phyloP scores from a whole-genome alignment of 202 grass and related monocot genomes.

The Zoysia matrella region DNA sequence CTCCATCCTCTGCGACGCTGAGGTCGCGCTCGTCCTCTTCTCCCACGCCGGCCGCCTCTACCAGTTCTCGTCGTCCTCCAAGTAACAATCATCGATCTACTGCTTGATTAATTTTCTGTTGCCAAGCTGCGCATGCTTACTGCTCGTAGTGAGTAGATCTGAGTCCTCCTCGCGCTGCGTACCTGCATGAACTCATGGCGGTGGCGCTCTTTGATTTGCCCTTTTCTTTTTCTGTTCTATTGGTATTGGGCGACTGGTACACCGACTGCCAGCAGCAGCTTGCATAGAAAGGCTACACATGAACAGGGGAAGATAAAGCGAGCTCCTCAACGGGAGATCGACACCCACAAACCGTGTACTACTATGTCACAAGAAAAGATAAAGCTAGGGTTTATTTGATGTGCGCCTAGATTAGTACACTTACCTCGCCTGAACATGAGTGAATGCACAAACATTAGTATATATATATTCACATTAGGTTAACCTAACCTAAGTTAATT shows the following conservation, averaged over 20 bases:
- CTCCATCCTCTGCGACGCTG: too few relatives aligned
- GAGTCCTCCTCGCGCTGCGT: background rate
- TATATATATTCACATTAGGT: background rate
- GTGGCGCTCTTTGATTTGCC: background rate
- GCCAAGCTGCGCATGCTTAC: background rate
- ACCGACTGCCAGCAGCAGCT: background rate
- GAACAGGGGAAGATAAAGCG: background rate
- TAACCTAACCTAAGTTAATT: background rate
- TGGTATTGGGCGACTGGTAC: background rate
- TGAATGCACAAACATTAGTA: background rate
- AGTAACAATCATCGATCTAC: conserved; percentile 36
- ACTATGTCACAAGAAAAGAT: background rate
- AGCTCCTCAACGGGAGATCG: conserved; percentile 14
- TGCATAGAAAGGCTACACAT: conserved; percentile 32
- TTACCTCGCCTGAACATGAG: background rate
- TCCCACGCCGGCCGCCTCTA: too few relatives aligned
- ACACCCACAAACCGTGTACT: conserved; percentile 1
- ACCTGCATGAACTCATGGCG: conserved; percentile 48
- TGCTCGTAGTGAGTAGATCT: conserved; percentile 20
- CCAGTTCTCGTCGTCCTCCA: conserved; percentile 52
- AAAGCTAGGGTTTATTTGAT: conserved; percentile 46
- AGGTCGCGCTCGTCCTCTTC: too few relatives aligned
- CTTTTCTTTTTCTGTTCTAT: conserved; percentile 40
- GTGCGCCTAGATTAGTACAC: conserved; percentile 14
- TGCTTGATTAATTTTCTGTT: background rate